These are phyloP conservation scores for Eucalyptus erythrocorys DNA, from an alignment of 345 rosid species.

Conservation along the genomic window DNA sequence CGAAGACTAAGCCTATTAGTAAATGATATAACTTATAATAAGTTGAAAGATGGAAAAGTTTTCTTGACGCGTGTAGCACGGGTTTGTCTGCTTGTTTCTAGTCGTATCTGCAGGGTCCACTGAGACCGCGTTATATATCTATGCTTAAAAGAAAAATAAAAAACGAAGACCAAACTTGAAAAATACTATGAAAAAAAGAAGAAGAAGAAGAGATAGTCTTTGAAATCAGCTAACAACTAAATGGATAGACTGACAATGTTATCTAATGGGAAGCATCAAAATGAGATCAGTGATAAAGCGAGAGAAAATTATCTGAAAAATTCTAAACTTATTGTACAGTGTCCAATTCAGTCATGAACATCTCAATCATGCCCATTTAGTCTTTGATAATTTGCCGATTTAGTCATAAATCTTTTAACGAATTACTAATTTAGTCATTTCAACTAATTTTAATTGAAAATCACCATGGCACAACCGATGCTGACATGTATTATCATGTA, in stretches of 20 bases:
- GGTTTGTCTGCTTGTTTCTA: neutral
- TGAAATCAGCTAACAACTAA: neutral
- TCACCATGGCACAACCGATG: fast-evolving
- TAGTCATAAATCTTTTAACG: fast-evolving
- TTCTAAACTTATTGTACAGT: fast-evolving
- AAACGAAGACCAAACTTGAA: neutral
- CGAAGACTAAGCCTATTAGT: neutral
- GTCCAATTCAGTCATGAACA: fast-evolving
- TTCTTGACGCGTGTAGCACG: neutral
- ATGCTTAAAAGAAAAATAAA: neutral
- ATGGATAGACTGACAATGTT: neutral
- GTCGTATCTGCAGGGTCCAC: neutral
- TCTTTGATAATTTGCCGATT: fast-evolving
- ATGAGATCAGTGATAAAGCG: neutral
- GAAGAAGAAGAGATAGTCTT: neutral
- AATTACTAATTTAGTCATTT: too few species aligned
- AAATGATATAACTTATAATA: neutral
- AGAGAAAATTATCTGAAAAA: fast-evolving
- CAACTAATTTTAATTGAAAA: too few species aligned
- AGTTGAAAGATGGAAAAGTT: neutral
- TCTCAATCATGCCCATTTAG: fast-evolving
- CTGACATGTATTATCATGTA: too few species aligned
- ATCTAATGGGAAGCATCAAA: neutral
- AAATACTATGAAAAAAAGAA: neutral
- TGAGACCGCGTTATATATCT: neutral